Conservation (phyloP, 148 eudicot genomes). For the Rhododendron mucronatum region DNA sequence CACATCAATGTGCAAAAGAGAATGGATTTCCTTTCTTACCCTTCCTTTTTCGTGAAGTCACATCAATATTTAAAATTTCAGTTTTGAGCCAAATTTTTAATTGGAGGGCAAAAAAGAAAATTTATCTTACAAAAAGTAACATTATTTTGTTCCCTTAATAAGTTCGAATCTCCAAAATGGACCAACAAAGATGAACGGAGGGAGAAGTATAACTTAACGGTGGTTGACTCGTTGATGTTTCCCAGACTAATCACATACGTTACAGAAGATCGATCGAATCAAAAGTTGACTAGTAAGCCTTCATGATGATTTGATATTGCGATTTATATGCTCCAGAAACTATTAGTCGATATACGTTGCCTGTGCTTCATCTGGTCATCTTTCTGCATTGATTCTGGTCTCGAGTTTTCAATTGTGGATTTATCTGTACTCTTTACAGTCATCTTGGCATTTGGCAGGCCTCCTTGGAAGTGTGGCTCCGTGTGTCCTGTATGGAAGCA, state of each 20-base stretch:
- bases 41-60: no score
- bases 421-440: background rate
- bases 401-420: background rate
- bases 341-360: background rate
- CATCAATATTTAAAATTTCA: no score
- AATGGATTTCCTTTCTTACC: no score
- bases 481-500: constrained; percentile 79
- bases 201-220: background rate
- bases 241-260: background rate
- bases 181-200: no score
- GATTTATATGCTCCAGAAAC: background rate
- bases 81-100: no score
- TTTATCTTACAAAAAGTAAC: no score
- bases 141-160: no score
- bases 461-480: constrained; percentile 83
- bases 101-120: no score
- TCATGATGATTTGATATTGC: background rate
- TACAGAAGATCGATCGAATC: background rate
- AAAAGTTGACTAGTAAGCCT: background rate
- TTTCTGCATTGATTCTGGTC: background rate
- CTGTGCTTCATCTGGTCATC: background rate
- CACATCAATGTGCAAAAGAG: no score
- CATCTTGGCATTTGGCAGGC: constrained; percentile 32
- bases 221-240: background rate
- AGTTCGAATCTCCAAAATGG: no score